These are phyloP conservation scores for Rhodosporidiobolus odoratus DNA, from an alignment of 768 basidiomycete genomes.

Conservation along the genomic window DNA sequence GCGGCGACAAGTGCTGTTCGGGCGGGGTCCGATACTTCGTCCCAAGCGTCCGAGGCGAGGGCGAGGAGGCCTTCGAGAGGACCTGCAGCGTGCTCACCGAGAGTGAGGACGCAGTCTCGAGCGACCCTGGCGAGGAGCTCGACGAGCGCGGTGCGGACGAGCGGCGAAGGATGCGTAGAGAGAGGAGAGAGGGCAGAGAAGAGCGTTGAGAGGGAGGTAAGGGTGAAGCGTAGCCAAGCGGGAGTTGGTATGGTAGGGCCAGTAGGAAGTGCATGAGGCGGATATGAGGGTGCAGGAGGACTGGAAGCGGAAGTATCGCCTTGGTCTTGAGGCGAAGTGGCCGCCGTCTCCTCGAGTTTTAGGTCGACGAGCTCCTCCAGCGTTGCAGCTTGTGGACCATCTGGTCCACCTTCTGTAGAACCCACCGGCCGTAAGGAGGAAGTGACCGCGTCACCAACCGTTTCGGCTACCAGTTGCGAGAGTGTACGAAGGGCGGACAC, in stretches of 20 bases:
- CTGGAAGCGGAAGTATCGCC: neutral
- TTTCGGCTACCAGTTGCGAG: constrained; percentile 54
- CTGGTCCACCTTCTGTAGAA: too few relatives aligned
- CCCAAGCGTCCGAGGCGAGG: constrained; percentile 59
- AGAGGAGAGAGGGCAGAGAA: constrained; percentile 68
- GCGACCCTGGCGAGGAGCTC: constrained; percentile 58
- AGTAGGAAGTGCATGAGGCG: neutral
- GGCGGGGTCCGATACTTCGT: constrained; percentile 56
- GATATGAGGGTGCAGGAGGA: neutral
- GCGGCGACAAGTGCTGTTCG: constrained; percentile 52
- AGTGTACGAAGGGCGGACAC: constrained; percentile 57
- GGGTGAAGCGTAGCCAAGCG: constrained; percentile 74
- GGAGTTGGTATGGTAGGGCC: constrained; percentile 52
- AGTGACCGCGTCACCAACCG: constrained; percentile 67
- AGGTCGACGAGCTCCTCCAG: constrained; percentile 61
- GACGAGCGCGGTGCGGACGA: constrained; percentile 58
- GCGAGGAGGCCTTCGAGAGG: constrained; percentile 55
- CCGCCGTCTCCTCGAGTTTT: neutral
- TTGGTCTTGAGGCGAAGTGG: neutral
- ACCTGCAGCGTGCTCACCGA: constrained; percentile 13
- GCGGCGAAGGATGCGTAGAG: constrained; percentile 64
- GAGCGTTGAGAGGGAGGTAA: constrained; percentile 76
- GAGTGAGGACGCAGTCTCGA: constrained; percentile 34
- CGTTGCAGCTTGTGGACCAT: constrained; percentile 47
- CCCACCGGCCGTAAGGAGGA: constrained; percentile 54